Base-by-base conservation (phyloP, 2,329 filamentous ascomycete genomes). In the Penicillium psychrosexuale region DNA sequence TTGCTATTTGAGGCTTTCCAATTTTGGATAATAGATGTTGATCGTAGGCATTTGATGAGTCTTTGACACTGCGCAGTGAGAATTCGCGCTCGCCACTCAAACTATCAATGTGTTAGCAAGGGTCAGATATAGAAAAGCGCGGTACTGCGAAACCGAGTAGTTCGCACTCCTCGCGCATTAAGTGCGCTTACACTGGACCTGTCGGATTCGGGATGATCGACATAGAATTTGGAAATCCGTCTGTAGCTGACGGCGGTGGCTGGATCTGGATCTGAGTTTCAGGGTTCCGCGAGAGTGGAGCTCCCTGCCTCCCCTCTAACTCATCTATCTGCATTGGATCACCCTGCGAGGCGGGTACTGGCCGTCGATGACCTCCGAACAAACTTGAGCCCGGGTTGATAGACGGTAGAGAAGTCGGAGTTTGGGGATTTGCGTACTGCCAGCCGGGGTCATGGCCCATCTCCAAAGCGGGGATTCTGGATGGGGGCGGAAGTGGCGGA, bases 401-500 rank as follows among this genome's bases (percentile, higher is more conserved):
- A 11, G 78, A 77, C 5, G 78, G 72, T 46, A 78, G 67, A 45
- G 69, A 70, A 51, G 76, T 77, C 67, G 81, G 69, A 49, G 78
- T 71, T 55, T 75, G 77, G 47, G 77, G 76, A 71, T 87, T 86
- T 59, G 80, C 82, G 78, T 82, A 84, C 69, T 81, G 76, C 84
- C 84, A 87, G 57, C 81, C 84, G 52, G 81, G 77, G 70, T 88
- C 85, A 63, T 81, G 78, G 34, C 83, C 84, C 59, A 77, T 70
- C 62, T 78, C 75, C 60, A 84, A 73, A 57, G 84, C 81, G 61
- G 78, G 76, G 56, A 87, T 80, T 67, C 78, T 79, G 49, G 85
- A 82, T 55, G 86, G 86, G 63, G 85, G 86, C 63, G 85, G 86
- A 64, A 88, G 77, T 47, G 85, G 84, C 60, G 86, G 85, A 55